phyloP scores from a whole-genome alignment of 2,329 filamentous ascomycete genomes.

The Venturia pyrina region DNA sequence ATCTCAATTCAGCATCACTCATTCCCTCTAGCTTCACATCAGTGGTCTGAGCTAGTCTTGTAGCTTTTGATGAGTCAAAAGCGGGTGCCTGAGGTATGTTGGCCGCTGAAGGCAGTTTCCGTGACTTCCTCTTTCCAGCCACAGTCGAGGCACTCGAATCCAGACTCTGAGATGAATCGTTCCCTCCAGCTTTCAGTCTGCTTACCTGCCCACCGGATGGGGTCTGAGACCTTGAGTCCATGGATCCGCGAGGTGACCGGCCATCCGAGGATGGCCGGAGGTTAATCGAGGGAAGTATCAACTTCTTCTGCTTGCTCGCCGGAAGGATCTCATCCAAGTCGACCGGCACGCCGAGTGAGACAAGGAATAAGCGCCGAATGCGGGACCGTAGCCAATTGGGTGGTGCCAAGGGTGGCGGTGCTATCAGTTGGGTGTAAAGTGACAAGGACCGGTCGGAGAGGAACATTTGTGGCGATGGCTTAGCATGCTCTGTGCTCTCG shows the following conservation, averaged over 20 bases:
- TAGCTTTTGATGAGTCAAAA: constrained; percentile 68
- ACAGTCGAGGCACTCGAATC: constrained; percentile 22
- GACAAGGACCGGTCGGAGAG: constrained; percentile 79
- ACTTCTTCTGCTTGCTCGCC: constrained; percentile 95
- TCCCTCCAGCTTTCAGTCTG: constrained; percentile 26
- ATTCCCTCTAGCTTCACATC: constrained; percentile 72
- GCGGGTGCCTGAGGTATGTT: constrained; percentile 58
- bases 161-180: constrained; percentile 28
- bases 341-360: constrained; percentile 89
- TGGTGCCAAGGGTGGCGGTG: constrained; percentile 85
- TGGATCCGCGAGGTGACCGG: constrained; percentile 32
- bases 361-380: constrained; percentile 87
- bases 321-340: constrained; percentile 96
- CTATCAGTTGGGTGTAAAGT: constrained; percentile 91
- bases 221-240: constrained; percentile 23
- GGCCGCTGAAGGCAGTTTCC: constrained; percentile 20
- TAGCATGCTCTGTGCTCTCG: constrained; percentile 18
- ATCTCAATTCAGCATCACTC: constrained; percentile 63
- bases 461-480: constrained; percentile 44
- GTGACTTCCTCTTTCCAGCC: constrained; percentile 23
- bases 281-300: constrained; percentile 69
- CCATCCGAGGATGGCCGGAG: constrained; percentile 32
- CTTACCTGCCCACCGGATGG: constrained; percentile 21
- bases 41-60: constrained; percentile 72
- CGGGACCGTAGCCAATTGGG: constrained; percentile 97